Evolutionary conservation across 2,329 filamentous ascomycete genomes (phyloP).

Genomic region (Diaporthe longicolla): DNA sequence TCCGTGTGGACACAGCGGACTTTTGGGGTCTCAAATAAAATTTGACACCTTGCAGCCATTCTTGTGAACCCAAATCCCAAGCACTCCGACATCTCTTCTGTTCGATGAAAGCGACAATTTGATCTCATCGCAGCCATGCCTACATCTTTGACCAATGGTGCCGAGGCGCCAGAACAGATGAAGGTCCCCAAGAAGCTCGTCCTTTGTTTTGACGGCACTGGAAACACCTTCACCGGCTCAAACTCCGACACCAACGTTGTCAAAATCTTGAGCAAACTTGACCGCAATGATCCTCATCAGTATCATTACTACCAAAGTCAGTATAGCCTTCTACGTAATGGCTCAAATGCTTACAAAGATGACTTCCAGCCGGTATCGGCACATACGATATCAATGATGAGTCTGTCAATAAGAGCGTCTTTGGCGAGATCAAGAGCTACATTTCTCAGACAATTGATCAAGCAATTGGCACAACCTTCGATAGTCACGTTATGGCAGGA

Average conservation of each 20-base stretch:
- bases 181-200: slow-evolving; percentile 56
- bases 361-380: slow-evolving; percentile 60
- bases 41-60: background rate
- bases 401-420: slow-evolving; percentile 55
- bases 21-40: background rate
- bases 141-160: slow-evolving; percentile 1
- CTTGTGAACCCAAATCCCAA: background rate
- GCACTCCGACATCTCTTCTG: background rate
- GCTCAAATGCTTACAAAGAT: slow-evolving; percentile 33
- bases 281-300: slow-evolving; percentile 59
- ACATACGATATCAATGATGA: slow-evolving; percentile 62
- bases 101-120: background rate
- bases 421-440: slow-evolving; percentile 53
- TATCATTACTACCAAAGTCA: slow-evolving; percentile 65
- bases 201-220: slow-evolving; percentile 65
- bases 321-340: background rate
- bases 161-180: background rate
- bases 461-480: slow-evolving; percentile 62
- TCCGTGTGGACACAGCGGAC: background rate
- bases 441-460: slow-evolving; percentile 59
- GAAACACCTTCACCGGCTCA: slow-evolving; percentile 61
- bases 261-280: slow-evolving; percentile 63
- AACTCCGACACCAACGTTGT: slow-evolving; percentile 68
- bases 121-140: background rate
- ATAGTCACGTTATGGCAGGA: slow-evolving; percentile 65